Evolutionary conservation across 2,329 filamentous ascomycete genomes (phyloP).

Genomic region (Scedosporium aurantiacum): DNA sequence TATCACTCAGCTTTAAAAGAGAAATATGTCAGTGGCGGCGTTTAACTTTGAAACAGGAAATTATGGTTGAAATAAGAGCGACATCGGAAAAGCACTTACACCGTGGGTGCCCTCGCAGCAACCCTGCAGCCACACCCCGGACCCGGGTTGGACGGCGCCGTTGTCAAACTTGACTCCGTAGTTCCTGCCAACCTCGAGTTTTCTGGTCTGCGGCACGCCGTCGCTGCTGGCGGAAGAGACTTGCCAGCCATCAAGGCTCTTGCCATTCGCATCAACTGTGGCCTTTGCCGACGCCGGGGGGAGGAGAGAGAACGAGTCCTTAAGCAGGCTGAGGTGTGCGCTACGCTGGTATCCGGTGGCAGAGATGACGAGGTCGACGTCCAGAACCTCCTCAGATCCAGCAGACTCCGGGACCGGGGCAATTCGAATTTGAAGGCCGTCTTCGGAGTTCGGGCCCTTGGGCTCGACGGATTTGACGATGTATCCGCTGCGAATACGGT

Average conservation of each 20-base stretch:
- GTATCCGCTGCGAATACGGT: constrained; percentile 63
- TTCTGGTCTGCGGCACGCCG: constrained; percentile 21
- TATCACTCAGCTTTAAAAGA: constrained; percentile 57
- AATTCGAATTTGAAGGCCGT: constrained; percentile 46
- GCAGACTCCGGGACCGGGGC: constrained; percentile 26
- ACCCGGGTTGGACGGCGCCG: constrained; percentile 56
- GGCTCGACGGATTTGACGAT: constrained; percentile 52
- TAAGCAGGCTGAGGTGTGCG: constrained; percentile 67
- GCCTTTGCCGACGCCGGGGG: constrained; percentile 27
- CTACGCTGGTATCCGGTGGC: constrained; percentile 79
- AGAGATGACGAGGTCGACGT: constrained; percentile 72
- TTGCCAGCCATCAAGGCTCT: constrained; percentile 29
- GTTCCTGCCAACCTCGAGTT: constrained; percentile 62
- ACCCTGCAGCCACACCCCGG: constrained; percentile 85
- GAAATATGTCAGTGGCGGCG: not conserved
- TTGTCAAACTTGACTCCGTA: constrained; percentile 66
- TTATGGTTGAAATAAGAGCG: no score
- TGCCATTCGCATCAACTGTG: constrained; percentile 18
- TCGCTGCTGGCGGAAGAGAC: constrained; percentile 25
- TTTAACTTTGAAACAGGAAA: no score
- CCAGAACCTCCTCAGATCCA: constrained; percentile 46
- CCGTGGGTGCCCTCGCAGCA: constrained; percentile 91
- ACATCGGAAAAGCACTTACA: constrained; percentile 42
- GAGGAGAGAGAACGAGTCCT: constrained; percentile 53
- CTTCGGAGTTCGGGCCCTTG: constrained; percentile 24